Base-by-base conservation (phyloP, 2,329 filamentous ascomycete species). In the Ilyonectria destructans region DNA sequence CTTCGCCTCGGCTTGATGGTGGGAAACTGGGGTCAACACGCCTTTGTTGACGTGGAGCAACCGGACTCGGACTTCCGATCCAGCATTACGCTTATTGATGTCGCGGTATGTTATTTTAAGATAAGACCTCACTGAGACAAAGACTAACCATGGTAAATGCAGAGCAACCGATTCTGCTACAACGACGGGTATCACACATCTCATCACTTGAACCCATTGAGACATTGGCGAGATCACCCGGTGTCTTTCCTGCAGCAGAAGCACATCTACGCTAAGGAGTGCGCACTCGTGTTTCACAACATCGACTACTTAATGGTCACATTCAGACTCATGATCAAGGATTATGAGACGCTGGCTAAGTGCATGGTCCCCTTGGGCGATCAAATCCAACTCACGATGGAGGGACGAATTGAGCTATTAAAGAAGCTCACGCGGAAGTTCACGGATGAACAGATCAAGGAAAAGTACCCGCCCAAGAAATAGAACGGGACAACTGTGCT, bases 21-120 rank as follows among this genome's bases (percentile, higher is more conserved):
- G 8, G 93, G 93, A 1, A 96, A 96, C 77, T 96, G 92, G 92
- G 93, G 92, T 4, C 93, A 96, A 78, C 93, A 96, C 78, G 93
- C 93, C 1, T 91, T 96, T 70, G 92, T 96, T 7, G 93, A 96
- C 74, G 88, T 91, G 21, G 83, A 89, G 13, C 90, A 94, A 72
- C 93, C 93, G 0, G 88, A 93, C 75, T 95, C 92, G 0, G 93
- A 96, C 77, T 95, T 91, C 74, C 86, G 92, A 40, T 94, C 91
- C 0, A 95, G 92, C 78, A 93, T 95, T 71, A 95, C 93, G 0
- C 78, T 96, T 26, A 90, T 96, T 62, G 93, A 96, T 75, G 92
- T 95, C 7, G 86, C 91, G 7, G 92, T 94, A 86, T 82, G 90
- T 82, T n/a, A 26, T 17, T 15, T 45, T 15, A 19, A 8, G 7